A percentile compares a stretch with the other conserved stretches of the same genome.
Evolutionary conservation across 2,329 filamentous ascomycete species (phyloP).

Genomic region (Aspergillus phoenicis): DNA sequence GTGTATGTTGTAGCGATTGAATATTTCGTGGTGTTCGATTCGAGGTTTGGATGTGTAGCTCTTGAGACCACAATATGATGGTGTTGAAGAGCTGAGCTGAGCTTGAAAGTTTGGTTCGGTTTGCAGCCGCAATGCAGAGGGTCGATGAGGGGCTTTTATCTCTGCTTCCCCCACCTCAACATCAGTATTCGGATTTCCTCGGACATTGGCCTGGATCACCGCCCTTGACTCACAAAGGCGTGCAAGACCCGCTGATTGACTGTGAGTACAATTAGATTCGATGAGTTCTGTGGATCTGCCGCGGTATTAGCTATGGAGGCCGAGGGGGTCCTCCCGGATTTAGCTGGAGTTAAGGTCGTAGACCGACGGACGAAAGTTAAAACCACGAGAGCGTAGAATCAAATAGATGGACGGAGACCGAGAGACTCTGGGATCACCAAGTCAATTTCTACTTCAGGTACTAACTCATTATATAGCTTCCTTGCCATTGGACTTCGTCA

Average conservation of each 20-base stretch:
- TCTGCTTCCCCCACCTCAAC: not conserved
- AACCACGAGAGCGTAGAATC: not conserved
- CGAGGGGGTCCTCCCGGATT: not conserved
- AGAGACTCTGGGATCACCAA: not conserved
- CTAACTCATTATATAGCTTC: not conserved
- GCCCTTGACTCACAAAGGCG: not conserved
- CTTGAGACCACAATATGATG: too few species aligned
- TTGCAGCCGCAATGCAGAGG: not conserved
- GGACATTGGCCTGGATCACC: too few species aligned
- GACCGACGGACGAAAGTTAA: not conserved
- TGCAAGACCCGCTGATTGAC: not conserved
- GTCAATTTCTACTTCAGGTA: not conserved
- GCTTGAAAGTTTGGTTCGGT: not conserved
- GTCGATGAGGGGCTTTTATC: not conserved
- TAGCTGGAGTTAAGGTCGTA: not conserved
- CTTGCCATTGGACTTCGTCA: constrained; percentile 2
- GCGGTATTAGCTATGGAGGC: not conserved
- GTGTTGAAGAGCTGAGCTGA: too few species aligned
- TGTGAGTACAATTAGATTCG: not conserved
- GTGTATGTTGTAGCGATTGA: not conserved
- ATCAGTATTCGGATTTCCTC: not conserved
- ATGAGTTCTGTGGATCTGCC: not conserved
- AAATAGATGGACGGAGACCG: not conserved
- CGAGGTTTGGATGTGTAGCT: not conserved
- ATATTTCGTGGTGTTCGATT: not conserved